phyloP scores from a whole-genome alignment of 192 early-diverging fungal genomes.

The Coemansia sp. region DNA sequence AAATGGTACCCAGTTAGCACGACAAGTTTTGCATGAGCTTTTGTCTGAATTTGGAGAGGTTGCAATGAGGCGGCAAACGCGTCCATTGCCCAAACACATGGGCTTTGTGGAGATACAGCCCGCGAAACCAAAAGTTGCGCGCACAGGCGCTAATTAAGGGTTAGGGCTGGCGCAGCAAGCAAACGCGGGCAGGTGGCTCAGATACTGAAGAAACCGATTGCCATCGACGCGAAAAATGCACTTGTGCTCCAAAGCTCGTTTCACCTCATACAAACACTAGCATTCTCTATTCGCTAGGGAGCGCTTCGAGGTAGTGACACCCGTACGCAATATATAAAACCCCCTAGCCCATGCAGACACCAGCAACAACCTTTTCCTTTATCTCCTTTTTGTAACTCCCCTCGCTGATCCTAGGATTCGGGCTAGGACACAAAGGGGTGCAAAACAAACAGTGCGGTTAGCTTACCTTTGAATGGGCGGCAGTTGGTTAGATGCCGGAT shows the following conservation, averaged over 20 bases:
- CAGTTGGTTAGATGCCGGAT: constrained; percentile 37
- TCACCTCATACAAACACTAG: not conserved
- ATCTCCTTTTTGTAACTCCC: not conserved
- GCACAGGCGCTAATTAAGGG: not conserved
- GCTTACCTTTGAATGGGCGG: constrained; percentile 52
- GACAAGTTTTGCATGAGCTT: not conserved
- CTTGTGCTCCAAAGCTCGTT: not conserved
- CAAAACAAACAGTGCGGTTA: not conserved
- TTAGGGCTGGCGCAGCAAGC: constrained; percentile 12
- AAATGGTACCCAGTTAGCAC: not conserved
- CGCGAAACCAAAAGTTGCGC: not conserved
- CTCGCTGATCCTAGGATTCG: not conserved
- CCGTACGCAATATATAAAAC: too few species aligned
- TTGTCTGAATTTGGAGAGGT: not conserved
- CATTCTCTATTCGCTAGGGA: not conserved
- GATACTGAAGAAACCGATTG: constrained; percentile 1
- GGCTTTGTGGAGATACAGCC: not conserved
- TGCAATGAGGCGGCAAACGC: not conserved
- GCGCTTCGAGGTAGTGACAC: not conserved
- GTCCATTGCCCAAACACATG: not conserved
- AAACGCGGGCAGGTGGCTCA: constrained; percentile 4
- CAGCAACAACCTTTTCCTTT: too few species aligned
- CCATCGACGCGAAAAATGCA: not conserved
- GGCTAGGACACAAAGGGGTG: not conserved
- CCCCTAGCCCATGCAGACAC: too few species aligned